Conservation (phyloP, 768 basidiomycete species). For the Lentinula guzmanii region DNA sequence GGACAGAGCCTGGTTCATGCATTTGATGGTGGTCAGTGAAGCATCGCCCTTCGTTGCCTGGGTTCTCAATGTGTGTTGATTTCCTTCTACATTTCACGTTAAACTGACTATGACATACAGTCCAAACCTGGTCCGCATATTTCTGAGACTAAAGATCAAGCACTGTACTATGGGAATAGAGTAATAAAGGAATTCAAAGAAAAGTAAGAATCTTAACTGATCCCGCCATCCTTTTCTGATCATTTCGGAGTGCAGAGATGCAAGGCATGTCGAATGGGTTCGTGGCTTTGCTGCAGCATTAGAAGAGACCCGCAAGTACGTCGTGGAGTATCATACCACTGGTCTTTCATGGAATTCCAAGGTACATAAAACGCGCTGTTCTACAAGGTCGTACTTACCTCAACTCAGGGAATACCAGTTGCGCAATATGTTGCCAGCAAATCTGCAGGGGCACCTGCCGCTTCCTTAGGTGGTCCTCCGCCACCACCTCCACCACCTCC, state of each 20-base stretch:
- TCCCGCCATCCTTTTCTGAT: not conserved
- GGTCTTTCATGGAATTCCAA: slow-evolving; percentile 87
- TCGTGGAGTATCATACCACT: slow-evolving; percentile 79
- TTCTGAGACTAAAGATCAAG: slow-evolving; percentile 79
- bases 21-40: slow-evolving; percentile 78
- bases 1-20: slow-evolving; percentile 77
- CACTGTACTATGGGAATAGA: slow-evolving; percentile 83
- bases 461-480: slow-evolving; percentile 32
- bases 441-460: slow-evolving; percentile 12
- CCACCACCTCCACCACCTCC: slow-evolving; percentile 57
- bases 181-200: slow-evolving; percentile 92
- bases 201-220: slow-evolving; percentile 48
- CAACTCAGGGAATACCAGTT: slow-evolving; percentile 46
- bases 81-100: not conserved
- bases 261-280: slow-evolving; percentile 87
- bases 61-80: slow-evolving; percentile 68
- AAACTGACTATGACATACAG: slow-evolving; percentile 29
- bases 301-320: slow-evolving; percentile 77
- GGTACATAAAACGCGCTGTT: slow-evolving; percentile 28
- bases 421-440: slow-evolving; percentile 38
- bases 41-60: slow-evolving; percentile 80
- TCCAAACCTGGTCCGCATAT: slow-evolving; percentile 78
- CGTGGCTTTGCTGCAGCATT: slow-evolving; percentile 62
- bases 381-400: not conserved
- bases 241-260: slow-evolving; percentile 48